Conservation (phyloP, 2,329 filamentous ascomycete species). For the Chaetomium sp. region DNA sequence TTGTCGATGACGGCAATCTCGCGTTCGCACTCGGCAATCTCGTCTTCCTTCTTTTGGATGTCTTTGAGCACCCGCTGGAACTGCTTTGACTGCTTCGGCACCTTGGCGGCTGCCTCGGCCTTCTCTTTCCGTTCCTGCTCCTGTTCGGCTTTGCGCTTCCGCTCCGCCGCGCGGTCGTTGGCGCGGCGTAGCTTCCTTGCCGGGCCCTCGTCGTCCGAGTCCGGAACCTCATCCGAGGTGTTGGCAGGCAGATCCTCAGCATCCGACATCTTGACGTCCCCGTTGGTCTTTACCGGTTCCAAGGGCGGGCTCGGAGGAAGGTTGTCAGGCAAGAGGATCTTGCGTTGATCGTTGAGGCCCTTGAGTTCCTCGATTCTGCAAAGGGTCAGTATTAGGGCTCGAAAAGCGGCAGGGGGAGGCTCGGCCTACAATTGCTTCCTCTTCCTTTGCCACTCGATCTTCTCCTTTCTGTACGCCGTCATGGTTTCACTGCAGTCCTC, state of each 20-base stretch:
- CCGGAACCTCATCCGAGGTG: slow-evolving; percentile 63
- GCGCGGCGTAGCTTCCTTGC: slow-evolving; percentile 56
- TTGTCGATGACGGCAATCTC: slow-evolving; percentile 86
- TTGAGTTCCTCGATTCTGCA: slow-evolving; percentile 70
- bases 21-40: slow-evolving; percentile 79
- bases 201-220: slow-evolving; percentile 69
- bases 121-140: slow-evolving; percentile 69
- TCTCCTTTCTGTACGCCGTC: slow-evolving; percentile 93
- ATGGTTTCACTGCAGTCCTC: slow-evolving; percentile 91
- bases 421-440: slow-evolving; percentile 64
- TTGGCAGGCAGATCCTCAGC: slow-evolving; percentile 64
- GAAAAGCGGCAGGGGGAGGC: background rate
- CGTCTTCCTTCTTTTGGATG: slow-evolving; percentile 82
- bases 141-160: slow-evolving; percentile 74
- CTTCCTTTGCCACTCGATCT: slow-evolving; percentile 86
- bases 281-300: slow-evolving; percentile 53
- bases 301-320: slow-evolving; percentile 63
- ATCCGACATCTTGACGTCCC: slow-evolving; percentile 64
- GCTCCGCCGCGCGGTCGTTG: slow-evolving; percentile 69
- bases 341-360: slow-evolving; percentile 70
- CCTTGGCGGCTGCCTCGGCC: slow-evolving; percentile 64
- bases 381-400: slow-evolving; percentile 24
- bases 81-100: slow-evolving; percentile 80
- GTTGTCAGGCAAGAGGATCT: slow-evolving; percentile 72
- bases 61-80: slow-evolving; percentile 86